phyloP scores from a whole-genome alignment of 2,329 filamentous ascomycete species.

The Thelonectria olida region DNA sequence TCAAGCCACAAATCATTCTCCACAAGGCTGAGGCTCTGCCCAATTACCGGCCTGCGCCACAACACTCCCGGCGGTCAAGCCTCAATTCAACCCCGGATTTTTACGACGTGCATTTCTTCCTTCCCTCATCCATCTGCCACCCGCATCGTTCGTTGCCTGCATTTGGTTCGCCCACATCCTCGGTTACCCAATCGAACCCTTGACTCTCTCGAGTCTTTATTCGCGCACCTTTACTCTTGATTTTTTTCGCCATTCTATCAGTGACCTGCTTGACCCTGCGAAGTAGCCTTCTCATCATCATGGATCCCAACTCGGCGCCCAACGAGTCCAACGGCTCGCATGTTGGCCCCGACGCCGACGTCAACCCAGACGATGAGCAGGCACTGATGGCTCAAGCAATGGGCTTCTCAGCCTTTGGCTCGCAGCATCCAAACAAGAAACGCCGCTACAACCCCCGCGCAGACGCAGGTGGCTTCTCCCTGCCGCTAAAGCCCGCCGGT shows the following conservation, averaged over 20 bases:
- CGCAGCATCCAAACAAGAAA: conserved; percentile 67
- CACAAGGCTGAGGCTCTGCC: conserved; percentile 11
- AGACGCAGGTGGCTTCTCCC: conserved; percentile 52
- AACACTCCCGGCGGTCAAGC: conserved; percentile 25
- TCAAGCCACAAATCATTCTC: conserved; percentile 2
- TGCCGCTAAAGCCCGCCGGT: conserved; percentile 37
- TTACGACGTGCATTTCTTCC: conserved; percentile 27
- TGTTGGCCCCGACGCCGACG: conserved; percentile 25
- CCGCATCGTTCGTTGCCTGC: conserved; percentile 9
- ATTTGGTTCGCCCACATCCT: conserved; percentile 10
- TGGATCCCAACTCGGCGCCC: conserved; percentile 15
- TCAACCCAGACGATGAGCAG: conserved; percentile 45
- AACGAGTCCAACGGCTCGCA: background rate
- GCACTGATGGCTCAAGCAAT: conserved; percentile 72
- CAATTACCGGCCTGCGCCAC: conserved; percentile 25
- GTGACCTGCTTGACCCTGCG: background rate
- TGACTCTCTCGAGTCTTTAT: background rate
- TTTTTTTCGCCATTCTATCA: background rate
- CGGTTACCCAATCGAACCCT: conserved; percentile 8
- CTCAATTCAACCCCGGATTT: conserved; percentile 38
- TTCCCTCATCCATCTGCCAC: conserved; percentile 26
- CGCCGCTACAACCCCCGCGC: conserved; percentile 70
- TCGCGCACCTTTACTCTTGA: background rate
- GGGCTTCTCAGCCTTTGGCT: conserved; percentile 79
- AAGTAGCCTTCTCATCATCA: background rate